A percentile compares a stretch with the other conserved stretches of the same genome.
Evolutionary conservation across 164 flowering plant genomes (phyloP).

Genomic region (Aristolochia fimbriata): DNA sequence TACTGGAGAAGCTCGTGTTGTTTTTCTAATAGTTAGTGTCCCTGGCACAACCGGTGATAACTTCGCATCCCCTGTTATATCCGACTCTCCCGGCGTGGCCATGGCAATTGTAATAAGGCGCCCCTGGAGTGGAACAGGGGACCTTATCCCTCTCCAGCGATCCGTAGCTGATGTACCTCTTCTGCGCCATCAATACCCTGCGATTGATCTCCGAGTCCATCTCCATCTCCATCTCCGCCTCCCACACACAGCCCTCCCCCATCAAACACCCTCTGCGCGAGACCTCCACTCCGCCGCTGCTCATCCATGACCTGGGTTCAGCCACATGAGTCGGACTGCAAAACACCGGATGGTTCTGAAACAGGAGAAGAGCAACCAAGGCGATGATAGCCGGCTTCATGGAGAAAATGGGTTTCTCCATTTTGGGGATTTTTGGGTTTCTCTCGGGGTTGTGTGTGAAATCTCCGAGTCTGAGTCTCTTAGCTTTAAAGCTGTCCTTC

Average conservation of each 20-base stretch:
- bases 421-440: too few species aligned
- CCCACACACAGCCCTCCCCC: background rate
- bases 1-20: too few species aligned
- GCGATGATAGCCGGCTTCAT: too few species aligned
- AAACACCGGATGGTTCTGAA: too few species aligned
- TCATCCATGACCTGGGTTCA: too few species aligned
- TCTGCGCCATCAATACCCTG: conserved; percentile 39
- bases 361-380: too few species aligned
- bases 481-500: too few species aligned
- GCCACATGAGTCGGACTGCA: too few species aligned
- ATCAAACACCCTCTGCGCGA: background rate
- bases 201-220: conserved; percentile 44
- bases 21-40: background rate
- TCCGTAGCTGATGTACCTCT: conserved; percentile 54
- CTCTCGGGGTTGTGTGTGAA: too few species aligned
- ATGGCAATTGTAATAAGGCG: conserved; percentile 61
- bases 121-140: conserved; percentile 59
- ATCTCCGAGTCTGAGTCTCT: too few species aligned
- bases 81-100: conserved; percentile 51
- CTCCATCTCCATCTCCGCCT: conserved; percentile 11
- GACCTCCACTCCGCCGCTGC: background rate
- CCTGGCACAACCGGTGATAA: conserved; percentile 37
- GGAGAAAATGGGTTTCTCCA: too few species aligned
- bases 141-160: conserved; percentile 50
- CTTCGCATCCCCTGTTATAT: conserved; percentile 53